phyloP scores from a whole-genome alignment of 2,329 filamentous ascomycete genomes.

The Immersiporthe knoxdaviesiana region DNA sequence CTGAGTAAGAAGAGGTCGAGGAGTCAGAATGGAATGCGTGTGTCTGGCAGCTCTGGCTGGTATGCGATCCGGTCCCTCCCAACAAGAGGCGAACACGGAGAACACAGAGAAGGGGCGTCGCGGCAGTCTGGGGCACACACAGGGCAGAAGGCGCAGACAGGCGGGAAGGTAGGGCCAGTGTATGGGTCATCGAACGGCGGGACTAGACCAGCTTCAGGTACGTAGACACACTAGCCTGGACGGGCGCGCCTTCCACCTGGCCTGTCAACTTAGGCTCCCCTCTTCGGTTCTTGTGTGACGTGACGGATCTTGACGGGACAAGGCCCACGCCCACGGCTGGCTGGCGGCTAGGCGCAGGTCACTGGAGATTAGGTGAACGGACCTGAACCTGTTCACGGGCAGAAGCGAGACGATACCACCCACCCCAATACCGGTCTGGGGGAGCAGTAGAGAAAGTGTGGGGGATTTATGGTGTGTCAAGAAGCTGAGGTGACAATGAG shows the following conservation, averaged over 20 bases:
- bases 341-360: conserved; percentile 16
- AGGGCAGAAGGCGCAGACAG: background rate
- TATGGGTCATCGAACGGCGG: conserved; percentile 11
- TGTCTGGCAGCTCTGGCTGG: background rate
- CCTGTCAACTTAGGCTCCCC: background rate
- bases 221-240: conserved; percentile 2
- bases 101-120: background rate
- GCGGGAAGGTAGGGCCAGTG: conserved; percentile 8
- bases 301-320: conserved; percentile 9
- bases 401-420: conserved; percentile 6
- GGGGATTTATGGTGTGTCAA: background rate
- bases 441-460: no score
- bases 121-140: no score
- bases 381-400: background rate
- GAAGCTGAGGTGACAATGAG: background rate
- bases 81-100: no score
- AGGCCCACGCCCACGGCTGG: conserved; percentile 6
- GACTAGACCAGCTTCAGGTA: conserved; percentile 8
- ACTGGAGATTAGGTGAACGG: conserved; percentile 4
- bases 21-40: background rate
- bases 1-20: background rate
- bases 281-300: conserved; percentile 6
- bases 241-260: conserved; percentile 4
- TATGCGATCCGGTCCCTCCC: background rate
- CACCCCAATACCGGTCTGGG: background rate